Evolutionary conservation across 129 eudicot genomes (phyloP).

Genomic region (Ambrosia artemisiifolia): DNA sequence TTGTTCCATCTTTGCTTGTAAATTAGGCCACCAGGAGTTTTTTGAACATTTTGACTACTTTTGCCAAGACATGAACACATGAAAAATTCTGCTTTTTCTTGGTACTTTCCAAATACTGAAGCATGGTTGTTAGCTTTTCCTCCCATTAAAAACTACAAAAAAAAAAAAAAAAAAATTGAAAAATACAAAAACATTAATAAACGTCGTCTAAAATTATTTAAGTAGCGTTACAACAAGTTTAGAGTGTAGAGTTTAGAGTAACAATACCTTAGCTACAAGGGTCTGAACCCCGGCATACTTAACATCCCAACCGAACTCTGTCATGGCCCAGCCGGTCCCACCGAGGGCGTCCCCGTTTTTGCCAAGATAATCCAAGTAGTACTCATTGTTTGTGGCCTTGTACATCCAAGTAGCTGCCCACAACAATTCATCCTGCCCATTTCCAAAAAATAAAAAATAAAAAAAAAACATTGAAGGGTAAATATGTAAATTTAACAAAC

Average conservation of each 20-base stretch:
- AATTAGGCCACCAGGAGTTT: conserved; percentile 86
- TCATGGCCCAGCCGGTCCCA: conserved; percentile 98
- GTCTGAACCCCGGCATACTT: conserved; percentile 96
- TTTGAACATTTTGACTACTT: conserved; percentile 64
- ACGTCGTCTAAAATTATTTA: neutral
- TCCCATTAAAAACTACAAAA: conserved; percentile 73
- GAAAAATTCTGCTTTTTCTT: conserved; percentile 77
- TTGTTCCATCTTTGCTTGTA: conserved; percentile 94
- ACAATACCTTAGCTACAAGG: conserved; percentile 77
- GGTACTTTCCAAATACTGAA: conserved; percentile 60
- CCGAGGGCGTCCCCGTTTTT: conserved; percentile 77
- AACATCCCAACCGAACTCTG: conserved; percentile 98
- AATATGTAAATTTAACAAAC: neutral
- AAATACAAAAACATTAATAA: too few relatives aligned
- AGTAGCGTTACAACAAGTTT: neutral
- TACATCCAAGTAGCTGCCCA: conserved; percentile 90
- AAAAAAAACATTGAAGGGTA: conserved; percentile 15
- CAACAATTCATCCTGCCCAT: conserved; percentile 60
- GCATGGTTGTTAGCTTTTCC: conserved; percentile 66
- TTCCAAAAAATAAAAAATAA: conserved; percentile 6
- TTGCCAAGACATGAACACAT: conserved; percentile 92
- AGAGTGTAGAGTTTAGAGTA: too few relatives aligned
- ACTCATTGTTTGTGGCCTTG: conserved; percentile 75
- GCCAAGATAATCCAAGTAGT: conserved; percentile 81
- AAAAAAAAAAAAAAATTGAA: neutral